phyloP scores from a whole-genome alignment of 1,139 yeast genomes.

The Zygosaccharomyces sapae region DNA sequence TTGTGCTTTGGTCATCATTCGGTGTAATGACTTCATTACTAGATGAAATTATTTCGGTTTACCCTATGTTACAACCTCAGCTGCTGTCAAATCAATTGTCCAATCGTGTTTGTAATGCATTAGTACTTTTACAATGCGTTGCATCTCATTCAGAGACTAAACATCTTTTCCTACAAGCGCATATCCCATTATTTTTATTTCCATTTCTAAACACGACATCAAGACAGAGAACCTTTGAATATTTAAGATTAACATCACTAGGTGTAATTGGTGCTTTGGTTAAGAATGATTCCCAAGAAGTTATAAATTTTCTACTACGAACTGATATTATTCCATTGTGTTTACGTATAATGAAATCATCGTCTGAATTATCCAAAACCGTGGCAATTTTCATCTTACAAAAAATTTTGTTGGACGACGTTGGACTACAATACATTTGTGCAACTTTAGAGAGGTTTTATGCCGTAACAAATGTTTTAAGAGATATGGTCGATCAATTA shows the following conservation, averaged over 20 bases:
- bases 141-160: slow-evolving; percentile 93
- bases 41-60: slow-evolving; percentile 86
- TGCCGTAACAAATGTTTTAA: slow-evolving; percentile 85
- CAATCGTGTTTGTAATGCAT: slow-evolving; percentile 91
- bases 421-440: slow-evolving; percentile 86
- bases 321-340: slow-evolving; percentile 96
- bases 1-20: slow-evolving; percentile 91
- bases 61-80: slow-evolving; percentile 86
- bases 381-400: slow-evolving; percentile 95
- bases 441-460: slow-evolving; percentile 92
- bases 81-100: slow-evolving; percentile 80
- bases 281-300: slow-evolving; percentile 93
- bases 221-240: slow-evolving; percentile 89
- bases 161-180: slow-evolving; percentile 78
- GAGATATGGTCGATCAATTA: slow-evolving; percentile 85
- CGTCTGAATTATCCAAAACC: slow-evolving; percentile 89
- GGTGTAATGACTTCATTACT: slow-evolving; percentile 92
- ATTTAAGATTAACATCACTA: slow-evolving; percentile 81
- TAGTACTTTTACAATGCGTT: slow-evolving; percentile 91
- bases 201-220: slow-evolving; percentile 92
- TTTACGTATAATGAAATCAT: slow-evolving; percentile 89
- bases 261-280: slow-evolving; percentile 98
- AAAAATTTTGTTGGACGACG: slow-evolving; percentile 85
- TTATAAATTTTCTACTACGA: slow-evolving; percentile 79
- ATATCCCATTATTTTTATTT: slow-evolving; percentile 84